Base-by-base conservation (phyloP, 2,329 filamentous ascomycete species). In the Beauveria bassiana region DNA sequence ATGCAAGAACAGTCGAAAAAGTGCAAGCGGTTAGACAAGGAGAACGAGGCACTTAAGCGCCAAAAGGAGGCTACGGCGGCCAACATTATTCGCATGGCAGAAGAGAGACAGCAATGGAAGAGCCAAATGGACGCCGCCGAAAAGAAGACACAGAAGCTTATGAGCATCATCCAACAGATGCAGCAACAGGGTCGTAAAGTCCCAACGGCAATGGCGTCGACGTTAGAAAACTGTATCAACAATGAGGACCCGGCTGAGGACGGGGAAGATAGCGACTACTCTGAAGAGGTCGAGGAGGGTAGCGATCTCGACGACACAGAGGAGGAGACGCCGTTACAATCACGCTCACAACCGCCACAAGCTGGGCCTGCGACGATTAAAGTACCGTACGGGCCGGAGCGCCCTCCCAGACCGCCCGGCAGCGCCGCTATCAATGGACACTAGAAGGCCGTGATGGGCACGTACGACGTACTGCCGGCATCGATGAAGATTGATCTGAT, bases 1-100 rank as follows among this genome's bases (percentile, higher is more conserved):
- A 98, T 98, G 93, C 95, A 98, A 76, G 95, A 98, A 71, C 98
- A 98, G 93, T 96, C 93, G 1, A 97, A 97, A 79, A 98, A 98
- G 79, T 96, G 93, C 6, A 97, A 97, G 76, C 88, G 92, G 28
- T 80, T 99, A 59, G 95, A 99, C 74, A 96, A 96, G 76, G 95
- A 99, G 71, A 98, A 99, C 70, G 88, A 95, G 68, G 88, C 85
- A 20, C 83, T 96, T 57, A 96, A 91, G 66, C 86, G 93, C 61
- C 96, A 97, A 75, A 93, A 97, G 73, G 93, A 97, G 68, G 86
- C 91, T 53, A 96, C 93, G 28, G 95, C 95, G 70, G 88, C 90
- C 66, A 98, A 96, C 74, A 97, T 99, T 71, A 85, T 97, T 63
- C 90, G 95, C 71, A 96, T 98, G 93, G 95, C 93, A 3, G 92